Base-by-base conservation (phyloP, 108 stramenopile genomes). In the Craspedostauros australis region DNA sequence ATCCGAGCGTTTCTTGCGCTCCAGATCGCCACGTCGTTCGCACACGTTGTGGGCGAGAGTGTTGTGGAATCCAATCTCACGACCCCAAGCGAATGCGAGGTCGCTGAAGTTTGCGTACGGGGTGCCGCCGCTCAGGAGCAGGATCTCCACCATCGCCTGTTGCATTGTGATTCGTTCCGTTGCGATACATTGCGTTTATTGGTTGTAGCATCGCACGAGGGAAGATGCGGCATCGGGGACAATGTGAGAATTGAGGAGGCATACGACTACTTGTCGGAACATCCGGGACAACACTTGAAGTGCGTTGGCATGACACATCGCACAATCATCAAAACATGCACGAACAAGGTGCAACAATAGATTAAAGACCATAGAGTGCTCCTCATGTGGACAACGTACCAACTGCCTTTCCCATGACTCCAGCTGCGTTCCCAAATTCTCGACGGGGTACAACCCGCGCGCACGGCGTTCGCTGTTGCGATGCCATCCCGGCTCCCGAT, bases 371-470 rank as follows among this genome's bases (percentile, higher is more conserved):
- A 64, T 25, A 0, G 44, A 20, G n/a, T n/a, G n/a, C n/a, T n/a
- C n/a, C n/a, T n/a, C n/a, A n/a, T n/a, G n/a, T n/a, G n/a, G 24
- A 57, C 5, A 47, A 55, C 62, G 15, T 38, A 68, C 70, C 54
- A 81, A 58, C 50, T 86, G 84, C 14, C 72, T 67, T 62, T 86
- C 84, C 80, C 84, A 86, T 3, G 75, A 63, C 46, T 86, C 84
- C 22, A 86, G 54, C 48, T 81, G 77, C 24, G 40, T 30, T 28
- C 60, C 37, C 2, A 77, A 50, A 0, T 58, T 60, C 4, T 60
- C 53, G 0, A 72, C 59, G 5, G 75, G 75, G 39, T 57, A 60
- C 15, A 79, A 43, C 2, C 84, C 84, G n/a, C 77, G 45, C n/a
- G 84, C 84, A 15, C 77, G 72, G 22, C 78, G 75, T 59, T 86